Conservation (phyloP, 2,329 filamentous ascomycete genomes). For the Sclerotinia spermophila region DNA sequence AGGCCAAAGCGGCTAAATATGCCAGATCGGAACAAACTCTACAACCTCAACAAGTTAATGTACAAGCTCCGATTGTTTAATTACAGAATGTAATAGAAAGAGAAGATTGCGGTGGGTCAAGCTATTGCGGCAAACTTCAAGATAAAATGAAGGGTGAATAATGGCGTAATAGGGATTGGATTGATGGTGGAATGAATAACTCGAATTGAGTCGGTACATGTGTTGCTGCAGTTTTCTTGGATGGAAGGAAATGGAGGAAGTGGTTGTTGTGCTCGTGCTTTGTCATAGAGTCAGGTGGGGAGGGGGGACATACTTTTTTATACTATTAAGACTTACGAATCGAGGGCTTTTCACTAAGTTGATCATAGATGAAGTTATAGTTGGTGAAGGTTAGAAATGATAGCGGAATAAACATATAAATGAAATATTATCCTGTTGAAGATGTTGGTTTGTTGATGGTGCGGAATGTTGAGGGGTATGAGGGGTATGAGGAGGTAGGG, state of each 20-base stretch:
- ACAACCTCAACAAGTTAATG: slow-evolving; percentile 1
- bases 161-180: slow-evolving; percentile 14
- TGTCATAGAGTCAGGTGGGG: background rate
- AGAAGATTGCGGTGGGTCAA: background rate
- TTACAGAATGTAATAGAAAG: background rate
- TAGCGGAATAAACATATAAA: background rate
- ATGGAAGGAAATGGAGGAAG: background rate
- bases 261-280: background rate
- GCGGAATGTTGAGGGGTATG: background rate
- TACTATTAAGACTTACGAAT: slow-evolving; percentile 6
- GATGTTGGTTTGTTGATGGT: background rate
- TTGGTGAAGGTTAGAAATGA: background rate
- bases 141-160: background rate
- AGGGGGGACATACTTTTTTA: background rate
- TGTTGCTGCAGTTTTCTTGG: background rate
- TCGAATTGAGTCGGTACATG: background rate
- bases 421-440: background rate
- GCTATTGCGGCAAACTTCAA: background rate
- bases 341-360: background rate
- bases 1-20: slow-evolving; percentile 34
- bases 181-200: slow-evolving; percentile 4
- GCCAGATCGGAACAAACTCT: background rate
- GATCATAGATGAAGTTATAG: background rate
- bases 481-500: background rate
- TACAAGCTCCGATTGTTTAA: background rate